These are phyloP conservation scores for Tolypocladium sp. DNA, from an alignment of 2,329 filamentous ascomycete genomes.

Conservation along the genomic window DNA sequence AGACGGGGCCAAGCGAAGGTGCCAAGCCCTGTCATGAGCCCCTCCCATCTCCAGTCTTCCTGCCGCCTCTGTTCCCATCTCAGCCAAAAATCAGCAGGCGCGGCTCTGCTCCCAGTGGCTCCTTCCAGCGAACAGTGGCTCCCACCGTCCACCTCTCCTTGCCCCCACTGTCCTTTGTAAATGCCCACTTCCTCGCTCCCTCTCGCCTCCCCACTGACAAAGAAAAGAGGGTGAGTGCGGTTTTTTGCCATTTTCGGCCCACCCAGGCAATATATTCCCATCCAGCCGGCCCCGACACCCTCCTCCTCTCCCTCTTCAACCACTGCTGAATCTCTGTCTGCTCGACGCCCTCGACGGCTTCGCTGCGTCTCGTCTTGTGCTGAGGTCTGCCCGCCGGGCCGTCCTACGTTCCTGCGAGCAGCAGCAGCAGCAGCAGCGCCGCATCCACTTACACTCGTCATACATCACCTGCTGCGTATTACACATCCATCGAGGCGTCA, in stretches of 20 bases:
- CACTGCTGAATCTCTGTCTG: neutral
- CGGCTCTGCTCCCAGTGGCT: neutral
- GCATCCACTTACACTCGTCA: neutral
- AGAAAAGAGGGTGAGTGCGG: neutral
- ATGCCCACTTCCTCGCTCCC: neutral
- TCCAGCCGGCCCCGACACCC: neutral
- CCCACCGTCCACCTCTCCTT: neutral
- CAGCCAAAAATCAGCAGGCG: neutral
- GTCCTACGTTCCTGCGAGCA: neutral
- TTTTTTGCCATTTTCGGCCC: slow-evolving; percentile 2
- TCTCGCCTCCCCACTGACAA: neutral
- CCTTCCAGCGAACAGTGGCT: neutral
- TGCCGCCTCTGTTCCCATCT: neutral
- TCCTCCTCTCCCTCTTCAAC: neutral
- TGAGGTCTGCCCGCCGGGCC: neutral
- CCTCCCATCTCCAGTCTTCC: neutral
- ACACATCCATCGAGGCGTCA: neutral
- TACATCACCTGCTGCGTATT: neutral
- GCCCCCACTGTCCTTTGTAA: neutral
- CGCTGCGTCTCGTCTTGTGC: neutral
- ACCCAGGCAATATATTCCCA: slow-evolving; percentile 5
- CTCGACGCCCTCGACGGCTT: neutral
- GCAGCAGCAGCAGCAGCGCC: neutral
- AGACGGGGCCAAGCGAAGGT: no score
- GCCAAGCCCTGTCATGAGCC: neutral